Base-by-base conservation (phyloP, 257 asterid genomes). In the Scutellaria barbata region DNA sequence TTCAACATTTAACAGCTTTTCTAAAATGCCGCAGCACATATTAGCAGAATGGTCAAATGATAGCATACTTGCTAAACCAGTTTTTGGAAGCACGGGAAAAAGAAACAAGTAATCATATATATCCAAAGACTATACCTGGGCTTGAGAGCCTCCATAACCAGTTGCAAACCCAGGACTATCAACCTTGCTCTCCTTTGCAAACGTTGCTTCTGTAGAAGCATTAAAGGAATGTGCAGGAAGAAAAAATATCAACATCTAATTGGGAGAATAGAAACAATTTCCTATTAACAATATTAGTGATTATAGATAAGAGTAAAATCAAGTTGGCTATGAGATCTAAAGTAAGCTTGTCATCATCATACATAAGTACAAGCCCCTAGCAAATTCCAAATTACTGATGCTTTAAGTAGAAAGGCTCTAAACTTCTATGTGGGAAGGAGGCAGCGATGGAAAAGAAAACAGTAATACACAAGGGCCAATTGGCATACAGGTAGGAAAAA, bases 181-280 rank as follows among this genome's bases (percentile, higher is more conserved):
- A 57, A 73, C 69, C 75, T 16, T 46, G 59, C 71, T 76, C 74
- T 74, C 85, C 74, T 55, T 78, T 72, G 76, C 85, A 68, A 51
- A 73, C 13, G 47, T 33, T 63, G 52, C 51, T 56, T 83, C 96
- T 91, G 86, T 45, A 76, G 73, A 52, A 75, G 74, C 67, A 74
- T 69, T 41, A 59, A 63, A 74, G 50, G 14, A 68, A 59, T 8
- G 20, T 42, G 67, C n/a, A 30, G 43, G 22, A 52, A 40, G 48
- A 74, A 30, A 22, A 40, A 69, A 54, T 22, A 7, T 2, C 16
- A 30, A 67, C 18, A 56, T 37, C 16, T 46, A 45, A 66, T 66
- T 48, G 0, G 53, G 57, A 43, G 41, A 54, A 52, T 62, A 63
- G 18, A 13, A 30, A 12, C 5, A 11, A 51, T 10, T 52, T 69